A percentile compares a stretch with the other conserved stretches of the same genome.
Evolutionary conservation across 768 basidiomycete species (phyloP).

Genomic region (Phylloporus arenicola): DNA sequence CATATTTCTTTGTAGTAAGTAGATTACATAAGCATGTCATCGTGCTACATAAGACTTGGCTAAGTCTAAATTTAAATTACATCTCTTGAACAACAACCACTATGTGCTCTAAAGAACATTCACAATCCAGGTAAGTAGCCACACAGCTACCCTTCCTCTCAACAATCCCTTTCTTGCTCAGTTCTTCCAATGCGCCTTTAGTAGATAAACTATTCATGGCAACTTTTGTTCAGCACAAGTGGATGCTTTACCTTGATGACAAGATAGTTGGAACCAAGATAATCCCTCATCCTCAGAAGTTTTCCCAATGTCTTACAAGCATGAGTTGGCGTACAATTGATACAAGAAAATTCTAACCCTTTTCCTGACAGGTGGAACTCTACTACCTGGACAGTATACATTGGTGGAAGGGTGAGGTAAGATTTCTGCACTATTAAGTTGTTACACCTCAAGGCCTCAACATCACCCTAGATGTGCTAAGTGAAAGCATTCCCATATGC

Average conservation of each 20-base stretch:
- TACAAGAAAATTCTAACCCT: background rate
- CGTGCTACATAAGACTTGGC: no score
- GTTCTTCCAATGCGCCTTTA: background rate
- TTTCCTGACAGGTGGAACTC: background rate
- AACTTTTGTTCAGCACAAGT: background rate
- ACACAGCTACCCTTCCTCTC: no score
- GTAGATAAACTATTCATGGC: background rate
- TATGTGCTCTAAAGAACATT: no score
- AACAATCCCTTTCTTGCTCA: background rate
- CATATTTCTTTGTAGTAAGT: no score
- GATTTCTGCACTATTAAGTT: background rate
- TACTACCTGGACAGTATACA: background rate
- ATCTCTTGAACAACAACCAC: no score
- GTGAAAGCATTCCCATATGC: background rate
- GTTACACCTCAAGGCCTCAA: background rate
- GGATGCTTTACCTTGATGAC: background rate
- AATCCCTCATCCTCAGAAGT: background rate
- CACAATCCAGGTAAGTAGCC: no score
- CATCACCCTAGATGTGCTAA: background rate
- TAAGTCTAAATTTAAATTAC: no score
- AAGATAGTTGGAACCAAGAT: background rate
- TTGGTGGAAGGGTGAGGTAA: background rate
- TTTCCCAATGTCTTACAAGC: background rate
- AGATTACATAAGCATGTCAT: no score
- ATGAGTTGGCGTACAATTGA: background rate